A percentile compares a stretch with the other conserved stretches of the same genome.
Evolutionary conservation across 2,329 filamentous ascomycete genomes (phyloP).

Genomic region (Venturia effusa): DNA sequence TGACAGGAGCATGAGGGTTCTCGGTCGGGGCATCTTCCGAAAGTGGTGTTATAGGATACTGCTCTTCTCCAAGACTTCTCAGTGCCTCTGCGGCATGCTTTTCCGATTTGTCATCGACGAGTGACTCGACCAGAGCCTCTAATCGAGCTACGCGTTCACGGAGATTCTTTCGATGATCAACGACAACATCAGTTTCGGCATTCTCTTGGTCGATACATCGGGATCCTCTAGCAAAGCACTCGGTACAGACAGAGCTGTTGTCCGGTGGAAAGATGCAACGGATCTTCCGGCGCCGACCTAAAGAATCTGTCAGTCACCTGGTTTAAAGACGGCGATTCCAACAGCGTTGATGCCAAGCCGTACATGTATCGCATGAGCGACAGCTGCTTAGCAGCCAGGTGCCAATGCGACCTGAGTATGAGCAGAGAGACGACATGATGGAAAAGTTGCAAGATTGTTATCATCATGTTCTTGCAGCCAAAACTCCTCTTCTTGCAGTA

Average conservation of each 20-base stretch:
- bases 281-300: conserved; percentile 40
- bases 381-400: conserved; percentile 5
- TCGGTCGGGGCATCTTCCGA: conserved; percentile 7
- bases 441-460: not conserved
- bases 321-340: not conserved
- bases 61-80: conserved; percentile 7
- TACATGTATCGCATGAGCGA: conserved; percentile 5
- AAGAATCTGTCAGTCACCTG: conserved; percentile 17
- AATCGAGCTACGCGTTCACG: conserved; percentile 31
- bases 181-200: conserved; percentile 28
- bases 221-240: conserved; percentile 34
- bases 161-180: conserved; percentile 32
- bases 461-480: not conserved
- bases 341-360: not conserved
- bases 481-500: not conserved
- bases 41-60: conserved; percentile 6
- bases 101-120: conserved; percentile 19
- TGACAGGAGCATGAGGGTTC: conserved; percentile 21
- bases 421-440: not conserved
- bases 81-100: conserved; percentile 10
- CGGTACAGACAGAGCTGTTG: conserved; percentile 30
- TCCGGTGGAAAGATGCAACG: conserved; percentile 34
- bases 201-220: conserved; percentile 36
- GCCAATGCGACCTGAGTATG: not conserved
- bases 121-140: conserved; percentile 28